Conservation (phyloP, 176 grass and related monocot species). For the Paspalum notatum region DNA sequence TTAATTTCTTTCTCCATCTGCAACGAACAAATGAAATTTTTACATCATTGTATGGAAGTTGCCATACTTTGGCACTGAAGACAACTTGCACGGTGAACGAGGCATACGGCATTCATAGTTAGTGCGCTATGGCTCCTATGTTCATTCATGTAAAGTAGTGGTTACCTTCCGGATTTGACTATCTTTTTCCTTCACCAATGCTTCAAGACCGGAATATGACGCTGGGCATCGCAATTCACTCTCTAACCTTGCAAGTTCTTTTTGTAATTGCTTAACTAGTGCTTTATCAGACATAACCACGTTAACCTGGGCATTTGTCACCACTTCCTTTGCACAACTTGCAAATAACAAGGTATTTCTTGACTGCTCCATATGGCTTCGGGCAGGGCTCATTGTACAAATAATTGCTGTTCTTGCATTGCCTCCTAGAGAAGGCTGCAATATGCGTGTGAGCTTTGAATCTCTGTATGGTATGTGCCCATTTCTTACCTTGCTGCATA, state of each 20-base stretch:
- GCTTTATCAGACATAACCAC: slow-evolving; percentile 91
- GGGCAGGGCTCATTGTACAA: slow-evolving; percentile 85
- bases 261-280: slow-evolving; percentile 84
- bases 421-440: slow-evolving; percentile 82
- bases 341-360: slow-evolving; percentile 81
- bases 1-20: slow-evolving; percentile 98
- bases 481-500: slow-evolving; percentile 85
- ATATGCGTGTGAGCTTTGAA: slow-evolving; percentile 93
- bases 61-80: slow-evolving; percentile 1
- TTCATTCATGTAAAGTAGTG: slow-evolving; percentile 24
- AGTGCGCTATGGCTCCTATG: background rate
- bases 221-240: slow-evolving; percentile 70
- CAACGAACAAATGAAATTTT: slow-evolving; percentile 37
- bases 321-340: slow-evolving; percentile 91
- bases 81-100: background rate
- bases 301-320: slow-evolving; percentile 88
- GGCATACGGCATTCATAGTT: background rate
- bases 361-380: slow-evolving; percentile 79
- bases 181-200: slow-evolving; percentile 80
- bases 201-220: slow-evolving; percentile 65
- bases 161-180: slow-evolving; percentile 75
- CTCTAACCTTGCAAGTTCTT: slow-evolving; percentile 80
- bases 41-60: background rate
- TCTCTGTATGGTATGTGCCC: slow-evolving; percentile 87
- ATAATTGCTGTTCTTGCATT: slow-evolving; percentile 92